Base-by-base conservation (phyloP, 1,284 basidiomycete species). In the Heterobasidion occidentale region DNA sequence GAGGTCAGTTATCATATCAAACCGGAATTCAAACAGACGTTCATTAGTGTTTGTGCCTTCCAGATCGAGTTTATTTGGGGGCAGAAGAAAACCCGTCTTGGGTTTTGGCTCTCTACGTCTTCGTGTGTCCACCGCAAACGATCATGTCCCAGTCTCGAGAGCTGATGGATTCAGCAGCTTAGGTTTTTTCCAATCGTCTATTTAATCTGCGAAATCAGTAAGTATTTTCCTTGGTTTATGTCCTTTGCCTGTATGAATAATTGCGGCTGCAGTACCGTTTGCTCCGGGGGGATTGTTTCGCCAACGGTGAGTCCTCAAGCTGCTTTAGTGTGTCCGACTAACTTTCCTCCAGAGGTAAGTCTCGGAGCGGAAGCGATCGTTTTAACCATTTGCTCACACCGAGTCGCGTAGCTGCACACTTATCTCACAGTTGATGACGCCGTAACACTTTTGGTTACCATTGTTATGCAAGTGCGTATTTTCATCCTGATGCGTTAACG, bases 21-120 rank as follows among this genome's bases (percentile, higher is more conserved):
- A 27, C 6, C 27, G 27, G 27, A 27, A 27, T 27, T 27, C 5
- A 27, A 27, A 27, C 27, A 27, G 27, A 27, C 27, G 4, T 27
- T 27, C 27, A 27, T 27, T 4, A 5, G 27, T 27, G 27, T 27
- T 5, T 27, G 27, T 4, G 15, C 20, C 3, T 38, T n/a, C 15
- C 46, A 64, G 63, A 48, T 63, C 35, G 60, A 59, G 14, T 38
- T 61, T 19, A 56, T 60, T 33, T 67, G 57, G 64, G 57, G 36
- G 53, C 58, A 61, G 52, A 58, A 54, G 42, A 62, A 60, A 57
- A 57, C 52, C 42, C 60, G 57, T 20, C 60, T 60, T 46, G 57
- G 58, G 3, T 63, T 63, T 17, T 63, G 56, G 51, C 54, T 67
- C n/a, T n/a, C 7, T 67, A 64, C 47, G 20, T 63, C 19, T 63